Conservation (phyloP, 345 rosid genomes). For the Sonneratia alba region DNA sequence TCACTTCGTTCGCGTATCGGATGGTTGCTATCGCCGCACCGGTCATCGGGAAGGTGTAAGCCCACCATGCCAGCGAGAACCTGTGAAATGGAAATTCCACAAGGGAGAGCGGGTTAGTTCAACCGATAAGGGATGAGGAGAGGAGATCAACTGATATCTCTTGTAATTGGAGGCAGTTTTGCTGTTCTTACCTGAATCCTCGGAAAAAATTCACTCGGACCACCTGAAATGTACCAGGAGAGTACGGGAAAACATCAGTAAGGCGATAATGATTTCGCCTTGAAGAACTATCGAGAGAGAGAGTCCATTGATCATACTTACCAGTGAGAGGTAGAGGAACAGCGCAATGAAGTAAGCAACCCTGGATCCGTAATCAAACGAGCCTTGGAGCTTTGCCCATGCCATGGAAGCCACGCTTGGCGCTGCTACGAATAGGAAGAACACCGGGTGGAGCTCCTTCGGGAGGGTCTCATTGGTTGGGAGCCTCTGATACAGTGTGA, state of each 20-base stretch:
- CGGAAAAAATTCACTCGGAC: constrained; percentile 68
- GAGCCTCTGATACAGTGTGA: constrained; percentile 86
- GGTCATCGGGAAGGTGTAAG: constrained; percentile 71
- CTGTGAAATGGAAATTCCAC: constrained; percentile 15
- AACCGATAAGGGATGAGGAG: neutral
- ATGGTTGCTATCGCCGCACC: constrained; percentile 17
- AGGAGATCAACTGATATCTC: neutral
- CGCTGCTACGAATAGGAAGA: constrained; percentile 84
- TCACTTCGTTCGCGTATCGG: constrained; percentile 16
- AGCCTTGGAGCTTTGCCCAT: constrained; percentile 66
- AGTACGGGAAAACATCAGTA: neutral
- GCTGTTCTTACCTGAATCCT: constrained; percentile 52
- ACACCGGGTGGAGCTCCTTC: constrained; percentile 92
- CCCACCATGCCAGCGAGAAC: constrained; percentile 96
- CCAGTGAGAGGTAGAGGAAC: constrained; percentile 83
- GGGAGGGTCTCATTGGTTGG: constrained; percentile 84
- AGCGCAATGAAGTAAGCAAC: constrained; percentile 77
- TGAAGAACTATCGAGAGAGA: neutral
- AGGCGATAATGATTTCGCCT: neutral
- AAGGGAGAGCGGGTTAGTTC: neutral
- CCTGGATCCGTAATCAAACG: constrained; percentile 66
- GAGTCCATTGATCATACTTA: constrained; percentile 11
- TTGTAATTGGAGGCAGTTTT: neutral
- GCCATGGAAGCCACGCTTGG: constrained; percentile 90
- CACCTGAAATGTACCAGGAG: constrained; percentile 32